Evolutionary conservation across 331 rosid genomes (phyloP).

Genomic region (Acacia pycnantha): DNA sequence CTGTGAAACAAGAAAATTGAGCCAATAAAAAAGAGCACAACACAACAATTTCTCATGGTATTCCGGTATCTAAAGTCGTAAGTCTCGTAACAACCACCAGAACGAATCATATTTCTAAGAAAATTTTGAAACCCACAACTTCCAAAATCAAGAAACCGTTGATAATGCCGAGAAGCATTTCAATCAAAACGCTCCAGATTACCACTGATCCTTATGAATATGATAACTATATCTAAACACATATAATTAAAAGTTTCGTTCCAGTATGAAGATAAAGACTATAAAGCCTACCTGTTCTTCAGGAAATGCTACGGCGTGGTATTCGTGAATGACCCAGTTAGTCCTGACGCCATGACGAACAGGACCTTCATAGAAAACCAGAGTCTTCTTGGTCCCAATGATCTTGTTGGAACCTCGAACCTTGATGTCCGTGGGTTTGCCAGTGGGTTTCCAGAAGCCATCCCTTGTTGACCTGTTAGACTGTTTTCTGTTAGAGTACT

Average conservation of each 20-base stretch:
- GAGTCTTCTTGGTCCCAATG: constrained; percentile 50
- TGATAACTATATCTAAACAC: background rate
- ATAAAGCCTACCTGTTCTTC: constrained; percentile 10
- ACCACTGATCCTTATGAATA: background rate
- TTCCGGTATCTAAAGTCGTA: too few relatives aligned
- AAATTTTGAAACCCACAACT: background rate
- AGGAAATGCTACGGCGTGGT: constrained; percentile 15
- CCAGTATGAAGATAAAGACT: background rate
- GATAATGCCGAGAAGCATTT: background rate
- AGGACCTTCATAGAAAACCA: constrained; percentile 44
- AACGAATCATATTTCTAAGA: background rate
- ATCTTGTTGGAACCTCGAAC: background rate
- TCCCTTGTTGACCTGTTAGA: constrained; percentile 33
- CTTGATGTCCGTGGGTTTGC: constrained; percentile 28
- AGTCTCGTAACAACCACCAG: background rate
- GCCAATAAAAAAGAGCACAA: background rate
- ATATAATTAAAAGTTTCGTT: background rate
- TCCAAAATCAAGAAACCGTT: background rate
- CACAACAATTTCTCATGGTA: background rate
- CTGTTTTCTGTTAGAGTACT: constrained; percentile 17
- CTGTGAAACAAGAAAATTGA: too few relatives aligned
- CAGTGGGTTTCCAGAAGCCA: constrained; percentile 64
- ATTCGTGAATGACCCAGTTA: constrained; percentile 60
- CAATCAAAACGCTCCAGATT: background rate
- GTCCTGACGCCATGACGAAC: constrained; percentile 28